Conservation (phyloP, 306 rosid genomes). For the Potentilla sterilis region DNA sequence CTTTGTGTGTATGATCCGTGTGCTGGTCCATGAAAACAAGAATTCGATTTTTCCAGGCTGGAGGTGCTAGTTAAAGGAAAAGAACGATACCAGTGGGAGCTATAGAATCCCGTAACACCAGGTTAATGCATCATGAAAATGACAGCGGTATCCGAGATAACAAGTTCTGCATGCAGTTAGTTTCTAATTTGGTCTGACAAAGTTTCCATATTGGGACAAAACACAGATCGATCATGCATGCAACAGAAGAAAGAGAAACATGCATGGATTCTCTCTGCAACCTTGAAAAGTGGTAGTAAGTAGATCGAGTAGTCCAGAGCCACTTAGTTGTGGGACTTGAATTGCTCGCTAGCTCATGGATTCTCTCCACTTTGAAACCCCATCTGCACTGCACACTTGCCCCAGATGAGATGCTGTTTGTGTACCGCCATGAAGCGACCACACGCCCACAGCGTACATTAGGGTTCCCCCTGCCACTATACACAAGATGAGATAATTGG, state of each 20-base stretch:
- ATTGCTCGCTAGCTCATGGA: neutral
- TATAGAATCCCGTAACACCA: neutral
- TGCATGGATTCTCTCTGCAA: neutral
- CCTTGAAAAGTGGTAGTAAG: neutral
- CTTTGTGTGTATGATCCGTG: neutral
- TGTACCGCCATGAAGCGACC: neutral
- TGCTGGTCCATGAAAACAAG: neutral
- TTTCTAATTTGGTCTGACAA: neutral
- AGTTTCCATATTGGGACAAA: constrained; percentile 1
- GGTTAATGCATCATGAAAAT: neutral
- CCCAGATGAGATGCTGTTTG: neutral
- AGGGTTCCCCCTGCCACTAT: neutral
- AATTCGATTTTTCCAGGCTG: constrained; percentile 1
- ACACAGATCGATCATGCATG: neutral
- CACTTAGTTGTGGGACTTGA: neutral
- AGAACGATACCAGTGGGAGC: neutral
- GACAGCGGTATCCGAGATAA: neutral
- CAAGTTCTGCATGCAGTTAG: neutral
- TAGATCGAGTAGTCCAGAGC: neutral
- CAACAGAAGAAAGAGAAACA: neutral
- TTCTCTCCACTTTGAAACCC: neutral
- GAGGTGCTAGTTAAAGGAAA: constrained; percentile 4
- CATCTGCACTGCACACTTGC: neutral
- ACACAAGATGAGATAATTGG: neutral
- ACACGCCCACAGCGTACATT: neutral